These are phyloP conservation scores for Gryganskiella cystojenkinii DNA, from an alignment of 192 early-diverging fungal genomes.

Conservation along the genomic window DNA sequence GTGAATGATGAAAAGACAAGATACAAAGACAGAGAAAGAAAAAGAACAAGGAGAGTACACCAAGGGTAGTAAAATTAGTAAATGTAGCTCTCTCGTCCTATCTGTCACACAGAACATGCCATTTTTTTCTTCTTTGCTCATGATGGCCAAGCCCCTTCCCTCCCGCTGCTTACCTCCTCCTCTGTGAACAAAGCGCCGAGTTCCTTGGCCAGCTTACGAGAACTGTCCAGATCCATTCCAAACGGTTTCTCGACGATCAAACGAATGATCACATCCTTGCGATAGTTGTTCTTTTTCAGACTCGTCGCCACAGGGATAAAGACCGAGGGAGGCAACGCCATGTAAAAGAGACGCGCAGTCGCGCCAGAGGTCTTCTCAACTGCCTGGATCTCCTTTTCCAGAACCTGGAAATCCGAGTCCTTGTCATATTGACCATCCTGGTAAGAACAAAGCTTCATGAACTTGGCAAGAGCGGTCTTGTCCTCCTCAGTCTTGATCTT, in stretches of 20 bases:
- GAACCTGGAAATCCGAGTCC: slow-evolving; percentile 70
- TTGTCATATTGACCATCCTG: slow-evolving; percentile 88
- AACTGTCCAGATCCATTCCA: slow-evolving; percentile 91
- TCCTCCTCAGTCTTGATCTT: slow-evolving; percentile 73
- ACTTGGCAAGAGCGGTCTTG: slow-evolving; percentile 63
- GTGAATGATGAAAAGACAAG: neutral
- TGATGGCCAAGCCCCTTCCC: neutral
- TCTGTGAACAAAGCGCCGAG: slow-evolving; percentile 86
- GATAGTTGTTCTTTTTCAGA: slow-evolving; percentile 78
- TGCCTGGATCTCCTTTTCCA: slow-evolving; percentile 70
- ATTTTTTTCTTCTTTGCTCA: neutral
- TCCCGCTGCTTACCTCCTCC: slow-evolving; percentile 81
- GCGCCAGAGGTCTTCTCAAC: slow-evolving; percentile 63
- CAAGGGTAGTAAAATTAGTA: no score
- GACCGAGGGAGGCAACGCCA: slow-evolving; percentile 96
- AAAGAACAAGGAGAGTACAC: neutral
- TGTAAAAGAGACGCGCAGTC: slow-evolving; percentile 89
- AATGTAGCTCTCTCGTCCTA: no score
- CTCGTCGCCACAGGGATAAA: slow-evolving; percentile 88
- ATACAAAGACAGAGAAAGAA: neutral
- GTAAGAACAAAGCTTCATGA: slow-evolving; percentile 81
- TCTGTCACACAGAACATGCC: neutral
- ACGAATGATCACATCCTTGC: slow-evolving; percentile 74
- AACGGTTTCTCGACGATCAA: slow-evolving; percentile 98
- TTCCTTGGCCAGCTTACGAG: slow-evolving; percentile 74